Evolutionary conservation across 1,139 yeast genomes (phyloP).

Genomic region (Lodderomyces pseudojiufengensis): DNA sequence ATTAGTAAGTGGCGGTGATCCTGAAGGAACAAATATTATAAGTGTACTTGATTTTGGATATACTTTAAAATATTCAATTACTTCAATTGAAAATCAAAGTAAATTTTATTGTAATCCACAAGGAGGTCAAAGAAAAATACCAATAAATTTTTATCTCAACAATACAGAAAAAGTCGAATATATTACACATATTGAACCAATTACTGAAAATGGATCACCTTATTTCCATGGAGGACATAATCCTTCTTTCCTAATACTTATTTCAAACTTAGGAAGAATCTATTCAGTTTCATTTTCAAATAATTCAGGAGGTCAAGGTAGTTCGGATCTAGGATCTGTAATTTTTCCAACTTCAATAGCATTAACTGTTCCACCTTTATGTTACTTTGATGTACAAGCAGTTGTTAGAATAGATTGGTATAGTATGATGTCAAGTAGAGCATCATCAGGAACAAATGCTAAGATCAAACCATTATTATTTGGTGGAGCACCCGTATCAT

Average conservation of each 20-base stretch:
- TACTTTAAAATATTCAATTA: slow-evolving; percentile 73
- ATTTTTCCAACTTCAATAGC: slow-evolving; percentile 75
- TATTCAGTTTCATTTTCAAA: slow-evolving; percentile 28
- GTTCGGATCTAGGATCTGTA: slow-evolving; percentile 51
- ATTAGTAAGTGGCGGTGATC: slow-evolving; percentile 67
- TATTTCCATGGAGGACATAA: slow-evolving; percentile 70
- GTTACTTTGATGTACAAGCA: slow-evolving; percentile 49
- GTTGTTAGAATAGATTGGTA: slow-evolving; percentile 71
- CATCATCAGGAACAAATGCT: slow-evolving; percentile 38
- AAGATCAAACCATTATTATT: slow-evolving; percentile 42
- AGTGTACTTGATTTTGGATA: slow-evolving; percentile 73
- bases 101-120: slow-evolving; percentile 68
- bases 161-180: slow-evolving; percentile 19
- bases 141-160: slow-evolving; percentile 23
- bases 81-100: slow-evolving; percentile 81
- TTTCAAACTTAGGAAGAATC: slow-evolving; percentile 54
- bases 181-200: slow-evolving; percentile 28
- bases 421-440: slow-evolving; percentile 55
- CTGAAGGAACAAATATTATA: slow-evolving; percentile 49
- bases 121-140: slow-evolving; percentile 34
- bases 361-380: slow-evolving; percentile 74
- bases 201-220: slow-evolving; percentile 43
- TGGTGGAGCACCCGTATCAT: slow-evolving; percentile 74
- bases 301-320: slow-evolving; percentile 44
- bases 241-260: slow-evolving; percentile 56